Evolutionary conservation across 2,329 filamentous ascomycete species (phyloP), one percentile per base, ranked within the genome.

Genomic region (Claviceps lovelessii): DNA sequence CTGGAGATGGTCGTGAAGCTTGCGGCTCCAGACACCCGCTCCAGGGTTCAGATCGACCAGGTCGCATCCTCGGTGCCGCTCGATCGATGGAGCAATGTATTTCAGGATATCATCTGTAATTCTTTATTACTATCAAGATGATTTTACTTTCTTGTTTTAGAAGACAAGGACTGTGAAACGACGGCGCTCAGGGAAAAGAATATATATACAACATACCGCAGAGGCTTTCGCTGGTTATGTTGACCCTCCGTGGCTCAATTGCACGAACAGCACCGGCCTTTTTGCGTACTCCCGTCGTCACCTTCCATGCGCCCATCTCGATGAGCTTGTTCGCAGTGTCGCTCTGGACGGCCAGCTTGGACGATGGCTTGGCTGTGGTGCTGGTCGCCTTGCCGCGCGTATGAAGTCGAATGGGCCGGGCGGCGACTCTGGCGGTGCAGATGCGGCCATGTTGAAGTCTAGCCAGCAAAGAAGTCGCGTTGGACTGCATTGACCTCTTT

Each of bases 1-100:
- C 62, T 88, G 72, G 8, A 98, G 74, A 49, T 78, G 72, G 0
- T 88, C 76, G 65, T 95, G 83, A 0, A 97, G 73, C 62, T 85
- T 87, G 33, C 74, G 73, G 39, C 90, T 95, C 81, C 86, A 93
- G 2, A 95, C 54, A 9, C 90, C 88, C 1, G 73, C 72, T 15
- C 90, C 90, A 0, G 91, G 91, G 66, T 90, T 88, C 55, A 95
- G 73, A 65, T 97, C 91, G 62, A 98, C 73, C 48, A 97, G 77
- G 62, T 95, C 90, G 69, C 90, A 90, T 54, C 88, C 87, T 51
- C 75, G 72, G 67, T 93, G 84, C 48, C 81, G 78, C 39, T 80
- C 72, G 19, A 97, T 76, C 3, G 81, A 82, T 1, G 79, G 77
- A 2, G 78, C 80, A n/a, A 94, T 71, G 57, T 87, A 87, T 7